phyloP scores from a whole-genome alignment of 352 stramenopile species.

The Phytophthora sp. region DNA sequence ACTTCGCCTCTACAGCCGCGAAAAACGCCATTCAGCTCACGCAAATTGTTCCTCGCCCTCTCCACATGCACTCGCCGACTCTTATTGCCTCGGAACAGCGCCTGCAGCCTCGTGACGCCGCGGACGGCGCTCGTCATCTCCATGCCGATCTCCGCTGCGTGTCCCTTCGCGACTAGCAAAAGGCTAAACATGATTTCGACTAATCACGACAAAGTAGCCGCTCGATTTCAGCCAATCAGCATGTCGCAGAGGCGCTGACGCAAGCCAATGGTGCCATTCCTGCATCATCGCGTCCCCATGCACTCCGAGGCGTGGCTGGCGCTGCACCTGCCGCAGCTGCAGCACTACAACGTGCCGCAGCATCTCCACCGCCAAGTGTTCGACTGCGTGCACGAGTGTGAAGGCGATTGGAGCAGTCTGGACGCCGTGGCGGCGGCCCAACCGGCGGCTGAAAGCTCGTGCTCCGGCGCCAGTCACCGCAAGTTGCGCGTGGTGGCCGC shows the following conservation, averaged over 20 bases:
- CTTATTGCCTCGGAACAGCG: slow-evolving; percentile 57
- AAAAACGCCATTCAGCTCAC: slow-evolving; percentile 31
- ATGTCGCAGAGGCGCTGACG: not conserved
- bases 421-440: slow-evolving; percentile 23
- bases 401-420: slow-evolving; percentile 23
- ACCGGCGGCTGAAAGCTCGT: not conserved
- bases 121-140: not conserved
- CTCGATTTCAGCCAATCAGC: slow-evolving; percentile 13
- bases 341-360: slow-evolving; percentile 43
- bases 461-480: slow-evolving; percentile 6
- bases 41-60: slow-evolving; percentile 53
- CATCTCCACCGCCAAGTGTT: slow-evolving; percentile 41
- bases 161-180: slow-evolving; percentile 5
- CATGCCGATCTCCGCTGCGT: slow-evolving; percentile 6
- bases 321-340: slow-evolving; percentile 47
- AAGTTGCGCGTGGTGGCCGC: slow-evolving; percentile 30
- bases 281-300: slow-evolving; percentile 25
- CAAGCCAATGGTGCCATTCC: slow-evolving; percentile 6
- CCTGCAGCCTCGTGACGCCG: slow-evolving; percentile 53
- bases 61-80: slow-evolving; percentile 62
- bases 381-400: slow-evolving; percentile 34
- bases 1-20: not conserved
- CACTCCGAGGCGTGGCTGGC: slow-evolving; percentile 36
- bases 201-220: no score
- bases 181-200: not conserved